Percentiles rank a stretch among this genome's conserved stretches.
Conservation (phyloP, 352 stramenopile species). For the Saprolegnia diclina region DNA sequence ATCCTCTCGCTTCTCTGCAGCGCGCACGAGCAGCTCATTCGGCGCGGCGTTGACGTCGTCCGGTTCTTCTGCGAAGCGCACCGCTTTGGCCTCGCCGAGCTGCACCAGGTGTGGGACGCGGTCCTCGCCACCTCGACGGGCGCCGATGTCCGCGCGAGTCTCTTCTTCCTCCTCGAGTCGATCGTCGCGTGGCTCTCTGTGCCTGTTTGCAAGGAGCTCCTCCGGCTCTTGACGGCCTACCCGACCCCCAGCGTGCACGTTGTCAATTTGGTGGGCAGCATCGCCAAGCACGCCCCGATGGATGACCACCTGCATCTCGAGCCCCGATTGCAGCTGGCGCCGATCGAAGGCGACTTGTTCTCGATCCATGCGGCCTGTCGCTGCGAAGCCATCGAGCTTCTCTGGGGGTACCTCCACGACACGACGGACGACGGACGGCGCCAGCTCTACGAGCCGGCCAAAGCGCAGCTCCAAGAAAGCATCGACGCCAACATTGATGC, state of each 20-base stretch:
- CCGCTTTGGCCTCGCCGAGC: not conserved
- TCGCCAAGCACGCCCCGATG: conserved; percentile 21
- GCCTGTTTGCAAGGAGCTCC: conserved; percentile 11
- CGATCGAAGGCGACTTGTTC: conserved; percentile 16
- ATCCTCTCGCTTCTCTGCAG: conserved; percentile 14
- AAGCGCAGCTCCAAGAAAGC: conserved; percentile 13
- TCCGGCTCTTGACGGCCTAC: conserved; percentile 1
- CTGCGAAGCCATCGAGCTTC: conserved; percentile 1
- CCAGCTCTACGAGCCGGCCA: conserved; percentile 17
- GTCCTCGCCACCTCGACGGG: conserved; percentile 10
- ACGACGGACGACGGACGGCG: conserved; percentile 15
- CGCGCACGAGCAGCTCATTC: conserved; percentile 27
- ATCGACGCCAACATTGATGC: conserved; percentile 26
- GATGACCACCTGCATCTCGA: not conserved
- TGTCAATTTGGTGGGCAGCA: conserved; percentile 3
- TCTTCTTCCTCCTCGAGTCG: conserved; percentile 25
- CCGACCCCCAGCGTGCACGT: not conserved
- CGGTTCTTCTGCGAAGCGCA: conserved; percentile 26
- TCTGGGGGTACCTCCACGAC: conserved; percentile 23
- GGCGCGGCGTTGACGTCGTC: conserved; percentile 16
- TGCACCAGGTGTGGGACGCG: conserved; percentile 22
- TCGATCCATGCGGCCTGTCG: not conserved
- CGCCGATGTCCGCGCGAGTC: conserved; percentile 18
- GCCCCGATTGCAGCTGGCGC: not conserved
- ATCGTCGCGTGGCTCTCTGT: conserved; percentile 18